phyloP scores from a whole-genome alignment of 768 basidiomycete species.

The Lactarius pseudohatsudake region DNA sequence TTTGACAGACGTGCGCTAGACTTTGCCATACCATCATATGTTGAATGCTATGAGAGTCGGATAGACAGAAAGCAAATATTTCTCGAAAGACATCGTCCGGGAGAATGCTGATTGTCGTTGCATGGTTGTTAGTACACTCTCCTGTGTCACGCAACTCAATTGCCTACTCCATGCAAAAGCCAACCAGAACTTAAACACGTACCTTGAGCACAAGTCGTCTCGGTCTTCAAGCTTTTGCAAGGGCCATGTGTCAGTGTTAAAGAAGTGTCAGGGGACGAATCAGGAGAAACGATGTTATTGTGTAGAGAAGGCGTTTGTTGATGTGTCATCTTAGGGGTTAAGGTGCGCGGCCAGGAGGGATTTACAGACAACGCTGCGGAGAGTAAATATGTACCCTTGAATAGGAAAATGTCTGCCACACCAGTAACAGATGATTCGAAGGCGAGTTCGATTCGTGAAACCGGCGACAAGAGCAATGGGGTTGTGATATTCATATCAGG shows the following conservation, averaged over 20 bases:
- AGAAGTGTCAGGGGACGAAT: neutral
- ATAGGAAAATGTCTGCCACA: no score
- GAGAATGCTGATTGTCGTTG: neutral
- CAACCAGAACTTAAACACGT: neutral
- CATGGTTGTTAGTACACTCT: neutral
- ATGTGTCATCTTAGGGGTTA: no score
- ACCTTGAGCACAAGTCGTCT: neutral
- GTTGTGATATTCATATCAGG: no score
- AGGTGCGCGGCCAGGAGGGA: no score
- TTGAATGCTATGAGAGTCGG: neutral
- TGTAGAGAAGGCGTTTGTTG: no score
- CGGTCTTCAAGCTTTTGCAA: neutral
- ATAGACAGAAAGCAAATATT: neutral
- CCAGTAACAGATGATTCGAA: no score
- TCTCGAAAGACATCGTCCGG: neutral
- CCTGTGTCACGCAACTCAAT: neutral
- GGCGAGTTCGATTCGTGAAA: no score
- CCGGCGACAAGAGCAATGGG: no score
- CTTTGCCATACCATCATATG: neutral
- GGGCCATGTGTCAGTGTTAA: neutral
- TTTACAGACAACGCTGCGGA: no score
- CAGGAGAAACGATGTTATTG: conserved; percentile 20
- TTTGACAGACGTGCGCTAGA: neutral
- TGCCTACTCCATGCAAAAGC: neutral
- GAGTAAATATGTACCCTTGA: no score